Percentiles rank a stretch among this genome's conserved stretches.
phyloP scores from a whole-genome alignment of 352 stramenopile genomes.

The Phytophthora vignae region DNA sequence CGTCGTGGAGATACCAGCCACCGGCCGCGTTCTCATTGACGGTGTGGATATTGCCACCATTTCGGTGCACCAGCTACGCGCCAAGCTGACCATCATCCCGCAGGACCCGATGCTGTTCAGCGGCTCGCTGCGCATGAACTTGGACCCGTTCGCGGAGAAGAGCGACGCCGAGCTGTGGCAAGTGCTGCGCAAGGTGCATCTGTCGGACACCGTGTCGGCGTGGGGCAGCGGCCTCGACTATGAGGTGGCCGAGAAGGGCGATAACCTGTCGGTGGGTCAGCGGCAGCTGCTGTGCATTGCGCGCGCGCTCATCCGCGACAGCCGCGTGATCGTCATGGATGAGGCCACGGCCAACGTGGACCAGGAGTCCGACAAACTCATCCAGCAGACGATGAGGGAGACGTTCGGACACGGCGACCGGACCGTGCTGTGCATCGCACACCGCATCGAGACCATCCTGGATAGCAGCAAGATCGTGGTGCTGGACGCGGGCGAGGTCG shows the following conservation, averaged over 20 bases:
- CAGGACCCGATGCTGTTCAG: constrained; percentile 92
- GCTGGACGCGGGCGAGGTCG: constrained; percentile 78
- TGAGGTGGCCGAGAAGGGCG: constrained; percentile 90
- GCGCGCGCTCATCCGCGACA: constrained; percentile 92
- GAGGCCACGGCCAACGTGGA: constrained; percentile 95
- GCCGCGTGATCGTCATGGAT: constrained; percentile 93
- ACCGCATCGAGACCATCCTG: constrained; percentile 94
- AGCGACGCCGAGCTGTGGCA: constrained; percentile 51
- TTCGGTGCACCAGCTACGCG: constrained; percentile 41
- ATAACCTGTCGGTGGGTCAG: constrained; percentile 96
- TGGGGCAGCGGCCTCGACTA: constrained; percentile 77
- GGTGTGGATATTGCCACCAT: constrained; percentile 76
- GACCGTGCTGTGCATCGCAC: constrained; percentile 95
- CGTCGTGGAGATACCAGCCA: constrained; percentile 41
- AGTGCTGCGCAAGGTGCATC: constrained; percentile 59
- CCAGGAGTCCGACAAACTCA: constrained; percentile 64
- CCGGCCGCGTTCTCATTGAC: constrained; percentile 86
- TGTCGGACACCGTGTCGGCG: constrained; percentile 76
- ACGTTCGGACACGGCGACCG: constrained; percentile 79
- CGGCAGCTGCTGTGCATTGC: constrained; percentile 96
- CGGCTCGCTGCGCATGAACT: constrained; percentile 88
- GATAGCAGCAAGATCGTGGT: constrained; percentile 93
- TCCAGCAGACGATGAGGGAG: constrained; percentile 84
- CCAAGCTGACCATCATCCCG: constrained; percentile 73
- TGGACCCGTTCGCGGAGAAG: constrained; percentile 88